Evolutionary conservation across 192 early-diverging fungal species (phyloP).

Genomic region (Coemansia aciculifera): DNA sequence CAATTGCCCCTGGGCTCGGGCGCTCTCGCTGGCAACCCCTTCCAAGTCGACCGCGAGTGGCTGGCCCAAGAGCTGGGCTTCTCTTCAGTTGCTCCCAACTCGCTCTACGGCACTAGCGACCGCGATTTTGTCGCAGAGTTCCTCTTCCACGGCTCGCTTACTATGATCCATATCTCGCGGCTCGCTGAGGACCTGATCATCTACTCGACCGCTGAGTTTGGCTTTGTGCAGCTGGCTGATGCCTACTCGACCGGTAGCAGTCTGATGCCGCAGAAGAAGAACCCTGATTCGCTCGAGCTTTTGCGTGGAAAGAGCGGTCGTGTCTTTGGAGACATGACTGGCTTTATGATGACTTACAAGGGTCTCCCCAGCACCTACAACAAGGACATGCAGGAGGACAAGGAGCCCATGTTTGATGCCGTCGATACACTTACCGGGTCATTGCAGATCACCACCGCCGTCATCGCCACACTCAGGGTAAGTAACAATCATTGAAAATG

Average conservation of each 20-base stretch:
- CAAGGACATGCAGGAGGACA: conserved; percentile 99
- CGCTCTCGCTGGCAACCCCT: conserved; percentile 96
- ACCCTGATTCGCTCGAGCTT: conserved; percentile 94
- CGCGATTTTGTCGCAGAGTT: conserved; percentile 98
- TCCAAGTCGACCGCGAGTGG: conserved; percentile 90
- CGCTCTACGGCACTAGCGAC: conserved; percentile 87
- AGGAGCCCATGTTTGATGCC: conserved; percentile 98
- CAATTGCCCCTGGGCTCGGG: conserved; percentile 88
- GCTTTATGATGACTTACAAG: conserved; percentile 99
- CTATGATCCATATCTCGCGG: conserved; percentile 89
- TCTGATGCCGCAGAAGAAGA: conserved; percentile 99
- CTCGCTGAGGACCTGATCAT: conserved; percentile 96
- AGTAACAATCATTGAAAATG: conserved; percentile 3
- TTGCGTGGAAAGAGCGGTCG: conserved; percentile 96
- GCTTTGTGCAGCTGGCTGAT: conserved; percentile 91
- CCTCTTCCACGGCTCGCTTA: conserved; percentile 88
- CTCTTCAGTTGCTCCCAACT: conserved; percentile 80
- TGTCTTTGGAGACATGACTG: conserved; percentile 92
- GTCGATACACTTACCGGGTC: conserved; percentile 86
- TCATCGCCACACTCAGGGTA: conserved; percentile 84
- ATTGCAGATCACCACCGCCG: conserved; percentile 90
- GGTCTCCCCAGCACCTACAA: conserved; percentile 98
- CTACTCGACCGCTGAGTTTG: conserved; percentile 91
- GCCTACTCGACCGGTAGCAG: conserved; percentile 97
- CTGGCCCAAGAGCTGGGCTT: conserved; percentile 90